A percentile compares a stretch with the other conserved stretches of the same genome.
These are phyloP conservation scores for Saprolegnia diclina DNA, from an alignment of 352 stramenopile genomes.

Conservation along the genomic window DNA sequence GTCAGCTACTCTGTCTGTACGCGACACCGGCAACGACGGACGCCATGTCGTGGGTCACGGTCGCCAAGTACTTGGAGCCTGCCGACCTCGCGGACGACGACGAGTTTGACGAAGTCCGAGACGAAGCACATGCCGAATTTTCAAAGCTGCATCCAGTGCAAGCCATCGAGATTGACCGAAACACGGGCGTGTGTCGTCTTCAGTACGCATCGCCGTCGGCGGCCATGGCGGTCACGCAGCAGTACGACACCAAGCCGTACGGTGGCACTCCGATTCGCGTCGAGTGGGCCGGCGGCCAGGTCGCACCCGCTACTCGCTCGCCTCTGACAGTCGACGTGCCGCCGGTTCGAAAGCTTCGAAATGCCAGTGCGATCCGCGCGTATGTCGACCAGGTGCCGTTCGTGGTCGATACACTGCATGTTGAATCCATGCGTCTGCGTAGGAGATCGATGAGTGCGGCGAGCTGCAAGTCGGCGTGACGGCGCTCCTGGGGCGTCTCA, in stretches of 20 bases:
- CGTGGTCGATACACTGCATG: background rate
- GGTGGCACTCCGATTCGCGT: conserved; percentile 29
- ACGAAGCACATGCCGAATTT: conserved; percentile 40
- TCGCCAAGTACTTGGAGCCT: conserved; percentile 20
- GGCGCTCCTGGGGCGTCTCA: conserved; percentile 36
- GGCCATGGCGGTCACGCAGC: conserved; percentile 28
- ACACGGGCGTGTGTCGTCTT: conserved; percentile 1
- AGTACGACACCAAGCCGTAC: conserved; percentile 34
- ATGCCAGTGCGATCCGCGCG: conserved; percentile 23
- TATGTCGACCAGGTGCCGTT: conserved; percentile 29
- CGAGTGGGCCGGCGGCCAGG: background rate
- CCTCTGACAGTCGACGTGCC: background rate
- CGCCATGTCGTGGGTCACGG: background rate
- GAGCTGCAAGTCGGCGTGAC: conserved; percentile 32
- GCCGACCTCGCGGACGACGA: conserved; percentile 51
- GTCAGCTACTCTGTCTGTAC: conserved; percentile 15
- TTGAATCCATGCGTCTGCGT: conserved; percentile 1
- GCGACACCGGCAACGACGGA: background rate
- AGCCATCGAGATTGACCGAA: conserved; percentile 28
- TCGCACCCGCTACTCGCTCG: conserved; percentile 29
- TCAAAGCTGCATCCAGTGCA: conserved; percentile 29
- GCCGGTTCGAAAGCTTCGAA: conserved; percentile 16
- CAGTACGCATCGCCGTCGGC: conserved; percentile 2
- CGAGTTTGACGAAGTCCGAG: conserved; percentile 41
- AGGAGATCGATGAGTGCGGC: conserved; percentile 24